Evolutionary conservation across 257 asterid species (phyloP).

Genomic region (Nicotiana obtusifolia): DNA sequence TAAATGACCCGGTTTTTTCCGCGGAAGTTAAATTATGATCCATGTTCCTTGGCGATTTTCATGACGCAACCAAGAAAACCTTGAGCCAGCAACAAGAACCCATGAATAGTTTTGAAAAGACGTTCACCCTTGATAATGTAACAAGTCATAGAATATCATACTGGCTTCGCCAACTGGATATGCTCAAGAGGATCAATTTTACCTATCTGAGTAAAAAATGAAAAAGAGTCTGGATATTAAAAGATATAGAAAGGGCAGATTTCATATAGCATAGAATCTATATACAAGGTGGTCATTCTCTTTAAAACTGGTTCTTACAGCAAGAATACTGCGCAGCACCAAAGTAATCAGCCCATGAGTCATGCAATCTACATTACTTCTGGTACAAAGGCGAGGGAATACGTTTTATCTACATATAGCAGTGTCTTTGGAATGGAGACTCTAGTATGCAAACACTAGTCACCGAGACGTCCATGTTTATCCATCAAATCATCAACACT

Average conservation of each 20-base stretch:
- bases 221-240: not conserved
- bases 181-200: no score
- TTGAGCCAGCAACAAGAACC: no score
- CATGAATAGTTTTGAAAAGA: not conserved
- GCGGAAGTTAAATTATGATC: no score
- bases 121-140: not conserved
- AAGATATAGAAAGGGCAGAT: not conserved
- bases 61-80: no score
- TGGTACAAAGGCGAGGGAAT: not conserved
- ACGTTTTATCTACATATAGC: not conserved
- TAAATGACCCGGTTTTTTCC: no score
- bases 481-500: not conserved
- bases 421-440: not conserved
- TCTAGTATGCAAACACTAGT: not conserved
- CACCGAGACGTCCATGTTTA: not conserved
- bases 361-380: not conserved
- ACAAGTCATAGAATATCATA: not conserved
- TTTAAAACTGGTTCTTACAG: not conserved
- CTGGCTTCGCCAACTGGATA: not conserved
- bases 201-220: not conserved
- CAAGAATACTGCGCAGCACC: not conserved
- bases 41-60: no score
- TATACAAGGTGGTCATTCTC: not conserved
- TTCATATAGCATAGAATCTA: not conserved
- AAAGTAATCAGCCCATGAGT: not conserved